Evolutionary conservation across 225 moss, liverwort and hornwort species (phyloP).

Genomic region (Pseudoscleropodium purum): DNA sequence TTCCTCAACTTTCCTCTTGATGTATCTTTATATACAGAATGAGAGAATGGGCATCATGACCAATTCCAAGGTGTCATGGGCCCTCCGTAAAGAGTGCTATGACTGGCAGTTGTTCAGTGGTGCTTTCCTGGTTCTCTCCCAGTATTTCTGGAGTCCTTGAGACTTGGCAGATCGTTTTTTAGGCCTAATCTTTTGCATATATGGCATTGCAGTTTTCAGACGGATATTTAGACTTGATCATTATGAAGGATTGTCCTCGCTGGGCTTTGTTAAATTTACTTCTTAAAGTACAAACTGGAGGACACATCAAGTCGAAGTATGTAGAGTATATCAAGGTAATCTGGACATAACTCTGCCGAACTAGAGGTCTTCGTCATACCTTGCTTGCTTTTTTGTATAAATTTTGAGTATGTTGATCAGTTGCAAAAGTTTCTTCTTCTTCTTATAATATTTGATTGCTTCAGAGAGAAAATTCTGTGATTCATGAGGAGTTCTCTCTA

Average conservation of each 20-base stretch:
- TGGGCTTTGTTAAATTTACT: conserved; percentile 60
- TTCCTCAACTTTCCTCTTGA: neutral
- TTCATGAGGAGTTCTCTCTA: neutral
- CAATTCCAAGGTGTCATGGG: neutral
- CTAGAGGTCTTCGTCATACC: neutral
- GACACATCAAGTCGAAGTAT: conserved; percentile 84
- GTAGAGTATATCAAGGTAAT: conserved; percentile 85
- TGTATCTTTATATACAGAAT: neutral
- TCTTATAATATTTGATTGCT: neutral
- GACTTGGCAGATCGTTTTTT: neutral
- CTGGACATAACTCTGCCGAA: neutral
- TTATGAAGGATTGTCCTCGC: conserved; percentile 73
- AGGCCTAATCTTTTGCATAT: neutral
- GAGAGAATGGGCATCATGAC: neutral
- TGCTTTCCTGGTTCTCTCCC: neutral
- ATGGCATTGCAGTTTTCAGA: conserved; percentile 69
- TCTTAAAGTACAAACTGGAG: conserved; percentile 57
- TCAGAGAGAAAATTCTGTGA: neutral
- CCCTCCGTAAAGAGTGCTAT: neutral
- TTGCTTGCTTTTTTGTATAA: neutral
- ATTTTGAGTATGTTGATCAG: neutral
- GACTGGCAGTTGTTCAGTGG: neutral
- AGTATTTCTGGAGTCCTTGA: neutral
- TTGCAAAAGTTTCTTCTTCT: neutral
- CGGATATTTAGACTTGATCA: conserved; percentile 74